A percentile compares a stretch with the other conserved stretches of the same genome.
Conservation (phyloP, 2,329 filamentous ascomycete species). For the Colletotrichum gloeosporioides region DNA sequence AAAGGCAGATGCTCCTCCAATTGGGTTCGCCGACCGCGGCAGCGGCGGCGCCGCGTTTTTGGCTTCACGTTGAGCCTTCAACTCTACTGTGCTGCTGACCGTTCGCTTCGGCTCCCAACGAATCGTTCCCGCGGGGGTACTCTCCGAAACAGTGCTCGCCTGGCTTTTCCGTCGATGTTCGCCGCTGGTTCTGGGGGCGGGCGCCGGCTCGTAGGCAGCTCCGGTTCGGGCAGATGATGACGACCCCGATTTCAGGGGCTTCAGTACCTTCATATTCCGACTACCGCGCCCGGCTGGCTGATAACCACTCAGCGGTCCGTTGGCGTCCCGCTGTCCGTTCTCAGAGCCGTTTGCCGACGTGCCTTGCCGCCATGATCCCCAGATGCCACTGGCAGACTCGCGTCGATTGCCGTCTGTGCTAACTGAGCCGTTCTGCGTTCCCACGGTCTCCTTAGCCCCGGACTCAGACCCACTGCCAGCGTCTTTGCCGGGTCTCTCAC, state of each 20-base stretch:
- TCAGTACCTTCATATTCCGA: constrained; percentile 89
- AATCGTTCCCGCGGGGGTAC: constrained; percentile 49
- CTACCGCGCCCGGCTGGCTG: constrained; percentile 68
- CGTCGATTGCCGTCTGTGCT: constrained; percentile 36
- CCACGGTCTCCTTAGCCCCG: not conserved
- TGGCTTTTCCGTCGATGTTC: constrained; percentile 63
- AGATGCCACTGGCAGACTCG: constrained; percentile 63
- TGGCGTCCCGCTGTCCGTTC: constrained; percentile 55
- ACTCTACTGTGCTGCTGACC: constrained; percentile 39
- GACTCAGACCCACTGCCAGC: constrained; percentile 9
- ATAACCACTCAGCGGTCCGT: constrained; percentile 67
- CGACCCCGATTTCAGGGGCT: constrained; percentile 69
- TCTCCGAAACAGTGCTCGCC: constrained; percentile 54
- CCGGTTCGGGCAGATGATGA: constrained; percentile 56
- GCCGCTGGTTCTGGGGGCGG: constrained; percentile 47
- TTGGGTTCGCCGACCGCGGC: constrained; percentile 76
- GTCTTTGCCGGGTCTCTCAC: constrained; percentile 40
- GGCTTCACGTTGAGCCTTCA: constrained; percentile 26
- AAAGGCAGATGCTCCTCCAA: constrained; percentile 93
- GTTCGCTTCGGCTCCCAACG: constrained; percentile 63
- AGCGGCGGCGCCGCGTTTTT: constrained; percentile 43
- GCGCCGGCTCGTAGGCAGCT: constrained; percentile 56
- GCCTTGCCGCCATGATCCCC: constrained; percentile 74
- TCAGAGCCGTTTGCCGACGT: constrained; percentile 55
- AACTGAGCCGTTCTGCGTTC: not conserved